Conservation (phyloP, 257 asterid species). For the Linderniella brevidens region DNA sequence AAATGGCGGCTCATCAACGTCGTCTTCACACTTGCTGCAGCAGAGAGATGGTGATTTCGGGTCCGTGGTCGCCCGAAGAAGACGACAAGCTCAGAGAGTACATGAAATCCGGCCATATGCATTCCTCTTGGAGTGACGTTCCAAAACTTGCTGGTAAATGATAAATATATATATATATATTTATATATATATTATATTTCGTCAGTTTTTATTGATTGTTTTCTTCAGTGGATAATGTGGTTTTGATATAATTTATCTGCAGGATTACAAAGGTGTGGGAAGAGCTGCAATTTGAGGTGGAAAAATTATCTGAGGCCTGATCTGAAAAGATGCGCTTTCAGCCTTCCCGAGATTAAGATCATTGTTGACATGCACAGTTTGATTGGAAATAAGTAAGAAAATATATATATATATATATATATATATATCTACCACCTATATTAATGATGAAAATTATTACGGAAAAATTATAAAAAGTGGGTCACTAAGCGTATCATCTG, state of each 20-base stretch:
- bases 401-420: too few relatives aligned
- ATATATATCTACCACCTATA: too few relatives aligned
- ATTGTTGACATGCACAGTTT: slow-evolving; percentile 1
- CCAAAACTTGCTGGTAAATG: slow-evolving; percentile 2
- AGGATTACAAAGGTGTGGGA: slow-evolving; percentile 6
- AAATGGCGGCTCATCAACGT: not conserved
- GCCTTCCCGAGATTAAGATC: not conserved
- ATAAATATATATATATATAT: not conserved
- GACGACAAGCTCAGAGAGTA: slow-evolving; percentile 2
- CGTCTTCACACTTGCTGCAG: slow-evolving; percentile 4
- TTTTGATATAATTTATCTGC: not conserved
- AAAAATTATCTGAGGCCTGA: slow-evolving; percentile 5
- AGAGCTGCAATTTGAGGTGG: slow-evolving; percentile 3
- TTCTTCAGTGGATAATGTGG: not conserved
- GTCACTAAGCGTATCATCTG: too few relatives aligned
- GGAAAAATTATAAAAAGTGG: too few relatives aligned
- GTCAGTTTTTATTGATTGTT: not conserved
- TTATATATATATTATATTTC: too few relatives aligned
- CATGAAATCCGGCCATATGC: not conserved
- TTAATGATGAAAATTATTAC: too few relatives aligned
- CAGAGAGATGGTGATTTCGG: slow-evolving; percentile 1
- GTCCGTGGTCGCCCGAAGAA: slow-evolving; percentile 5
- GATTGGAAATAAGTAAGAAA: slow-evolving; percentile 1
- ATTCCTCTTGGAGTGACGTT: not conserved
- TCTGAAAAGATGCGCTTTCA: slow-evolving; percentile 1